Conservation (phyloP, 441 rosid genomes). For the Pelargonium hybrid region DNA sequence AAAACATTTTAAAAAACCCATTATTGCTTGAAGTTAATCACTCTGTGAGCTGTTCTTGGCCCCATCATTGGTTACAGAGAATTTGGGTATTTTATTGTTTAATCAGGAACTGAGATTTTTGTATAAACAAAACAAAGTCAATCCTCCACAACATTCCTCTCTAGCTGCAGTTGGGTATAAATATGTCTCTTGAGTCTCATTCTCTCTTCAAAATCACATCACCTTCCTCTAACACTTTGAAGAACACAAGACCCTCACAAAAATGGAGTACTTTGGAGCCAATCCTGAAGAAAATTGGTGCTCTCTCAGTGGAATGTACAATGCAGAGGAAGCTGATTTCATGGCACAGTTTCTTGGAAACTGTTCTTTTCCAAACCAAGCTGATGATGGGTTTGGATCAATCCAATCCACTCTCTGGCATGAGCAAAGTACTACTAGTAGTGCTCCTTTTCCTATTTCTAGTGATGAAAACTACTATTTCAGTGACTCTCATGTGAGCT, state of each 20-base stretch:
- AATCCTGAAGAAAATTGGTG: constrained; percentile 48
- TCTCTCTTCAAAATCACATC: constrained; percentile 22
- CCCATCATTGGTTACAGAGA: constrained; percentile 19
- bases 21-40: constrained; percentile 17
- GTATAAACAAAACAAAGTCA: constrained; percentile 18
- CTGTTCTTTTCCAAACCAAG: constrained; percentile 16
- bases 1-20: constrained; percentile 12
- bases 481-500: constrained; percentile 25
- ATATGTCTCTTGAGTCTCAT: constrained; percentile 15
- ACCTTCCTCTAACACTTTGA: background rate
- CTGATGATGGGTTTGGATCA: constrained; percentile 19
- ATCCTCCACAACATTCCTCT: constrained; percentile 22
- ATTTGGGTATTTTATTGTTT: constrained; percentile 10
- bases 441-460: constrained; percentile 16
- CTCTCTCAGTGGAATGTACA: constrained; percentile 37
- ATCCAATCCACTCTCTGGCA: constrained; percentile 28
- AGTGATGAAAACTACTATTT: constrained; percentile 25
- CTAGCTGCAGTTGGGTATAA: constrained; percentile 20
- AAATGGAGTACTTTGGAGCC: constrained; percentile 47
- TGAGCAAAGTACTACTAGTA: constrained; percentile 17
- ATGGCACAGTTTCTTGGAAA: constrained; percentile 50
- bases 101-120: constrained; percentile 20
- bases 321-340: constrained; percentile 61
- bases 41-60: constrained; percentile 33
- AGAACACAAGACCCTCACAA: background rate